phyloP scores from a whole-genome alignment of 768 basidiomycete species.

The Auriscalpium orientale region DNA sequence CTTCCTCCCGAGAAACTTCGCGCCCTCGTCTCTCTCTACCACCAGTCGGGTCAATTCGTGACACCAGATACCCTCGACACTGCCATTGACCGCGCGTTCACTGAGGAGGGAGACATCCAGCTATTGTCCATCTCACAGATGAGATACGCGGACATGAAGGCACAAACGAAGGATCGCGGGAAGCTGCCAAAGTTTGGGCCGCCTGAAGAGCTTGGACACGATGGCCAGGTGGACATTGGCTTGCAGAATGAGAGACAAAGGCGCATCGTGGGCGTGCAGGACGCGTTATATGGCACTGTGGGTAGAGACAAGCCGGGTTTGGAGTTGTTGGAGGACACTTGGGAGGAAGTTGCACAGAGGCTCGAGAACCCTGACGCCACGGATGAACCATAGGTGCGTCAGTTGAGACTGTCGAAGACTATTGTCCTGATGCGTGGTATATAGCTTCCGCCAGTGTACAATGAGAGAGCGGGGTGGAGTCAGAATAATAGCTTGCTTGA shows the following conservation, averaged over 20 bases:
- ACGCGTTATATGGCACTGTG: constrained; percentile 14
- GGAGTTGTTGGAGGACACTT: constrained; percentile 13
- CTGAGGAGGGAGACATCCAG: background rate
- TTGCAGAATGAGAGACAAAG: constrained; percentile 3
- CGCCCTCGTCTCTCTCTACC: constrained; percentile 71
- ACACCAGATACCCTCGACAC: constrained; percentile 60
- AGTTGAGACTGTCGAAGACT: too few species aligned
- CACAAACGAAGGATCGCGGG: constrained; percentile 12
- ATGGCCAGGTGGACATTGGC: background rate
- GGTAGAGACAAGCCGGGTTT: constrained; percentile 7
- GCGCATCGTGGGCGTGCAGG: constrained; percentile 7
- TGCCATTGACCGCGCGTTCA: constrained; percentile 60
- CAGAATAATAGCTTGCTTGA: too few species aligned
- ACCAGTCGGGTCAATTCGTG: constrained; percentile 65
- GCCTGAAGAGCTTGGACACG: background rate
- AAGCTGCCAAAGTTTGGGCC: constrained; percentile 6
- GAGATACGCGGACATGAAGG: constrained; percentile 12
- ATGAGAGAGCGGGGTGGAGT: too few species aligned
- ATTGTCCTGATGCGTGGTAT: too few species aligned
- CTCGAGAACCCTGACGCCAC: background rate
- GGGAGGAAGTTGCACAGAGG: constrained; percentile 11
- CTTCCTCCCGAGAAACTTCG: constrained; percentile 55
- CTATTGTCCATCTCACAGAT: constrained; percentile 3
- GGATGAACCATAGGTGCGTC: too few species aligned
- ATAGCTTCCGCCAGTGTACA: too few species aligned